Evolutionary conservation across 176 grass and related monocot species (phyloP), one percentile per base, ranked within the genome.

Genomic region (Aegilops bicornis): DNA sequence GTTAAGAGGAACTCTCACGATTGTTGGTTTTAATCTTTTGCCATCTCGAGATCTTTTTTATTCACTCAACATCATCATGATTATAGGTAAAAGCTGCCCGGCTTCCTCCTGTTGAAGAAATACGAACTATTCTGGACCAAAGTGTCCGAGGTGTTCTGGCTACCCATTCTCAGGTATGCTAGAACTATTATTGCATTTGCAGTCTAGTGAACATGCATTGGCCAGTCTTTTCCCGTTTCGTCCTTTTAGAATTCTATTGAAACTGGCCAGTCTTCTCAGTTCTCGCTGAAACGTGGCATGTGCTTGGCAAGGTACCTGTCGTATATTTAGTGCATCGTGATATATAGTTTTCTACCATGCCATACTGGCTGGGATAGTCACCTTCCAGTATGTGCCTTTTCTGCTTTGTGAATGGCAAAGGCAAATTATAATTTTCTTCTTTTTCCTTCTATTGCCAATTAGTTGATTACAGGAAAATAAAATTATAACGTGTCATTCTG

Each of bases 81-180:
- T 73, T 69, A 39, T 78, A 98, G 96, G 91, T 77, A 58, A 86
- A 89, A 88, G 90, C 96, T 88, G 82, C 86, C 83, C 85, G 79
- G 82, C 90, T 98, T 77, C 56, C 93, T 56, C 93, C 93, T 16
- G 79, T 91, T 70, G 96, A 92, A 68, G 91, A 98, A 92, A 86
- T 92, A 79, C 77, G 93, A 50, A 98, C 93, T 31, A 86, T 96
- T 73, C 76, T 98, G 70, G 86, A 92, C 67, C 78, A 1, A 67
- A 94, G 89, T 75, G 87, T 86, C 42, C 87, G 96, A 67, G 93
- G 91, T 59, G 79, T 98, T 79, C 96, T 98, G 32, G 88, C 93
- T 20, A 95, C 93, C 63, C 90, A 94, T 87, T 96, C 96, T 69
- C 88, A 92, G 90, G 96, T 98, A 82, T 65, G 58, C 36, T 86